phyloP scores from a whole-genome alignment of 2,329 filamentous ascomycete genomes.

The Fusarium lyarnte region DNA sequence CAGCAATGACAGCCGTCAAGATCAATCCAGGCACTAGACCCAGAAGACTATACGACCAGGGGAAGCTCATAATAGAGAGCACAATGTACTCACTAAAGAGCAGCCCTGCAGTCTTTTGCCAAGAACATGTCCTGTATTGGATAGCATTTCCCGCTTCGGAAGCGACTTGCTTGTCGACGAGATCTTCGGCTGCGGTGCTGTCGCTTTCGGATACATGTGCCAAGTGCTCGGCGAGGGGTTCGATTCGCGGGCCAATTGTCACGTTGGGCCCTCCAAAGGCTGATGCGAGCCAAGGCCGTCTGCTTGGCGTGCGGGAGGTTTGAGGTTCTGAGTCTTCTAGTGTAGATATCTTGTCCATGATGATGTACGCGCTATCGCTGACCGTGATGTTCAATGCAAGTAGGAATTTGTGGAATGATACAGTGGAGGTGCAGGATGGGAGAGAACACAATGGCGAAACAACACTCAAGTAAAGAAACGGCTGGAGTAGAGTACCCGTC shows the following conservation, averaged over 20 bases:
- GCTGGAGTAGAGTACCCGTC: neutral
- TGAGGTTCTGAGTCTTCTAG: conserved; percentile 21
- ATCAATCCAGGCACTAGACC: conserved; percentile 87
- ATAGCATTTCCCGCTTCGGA: conserved; percentile 81
- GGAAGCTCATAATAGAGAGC: conserved; percentile 91
- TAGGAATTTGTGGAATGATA: neutral
- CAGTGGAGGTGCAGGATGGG: neutral
- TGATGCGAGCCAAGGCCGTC: conserved; percentile 43
- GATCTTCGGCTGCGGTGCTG: conserved; percentile 55
- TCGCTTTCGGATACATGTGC: conserved; percentile 51
- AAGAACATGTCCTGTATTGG: conserved; percentile 91
- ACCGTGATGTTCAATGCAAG: neutral
- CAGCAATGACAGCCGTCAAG: conserved; percentile 79
- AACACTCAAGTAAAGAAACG: neutral
- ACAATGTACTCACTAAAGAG: conserved; percentile 97
- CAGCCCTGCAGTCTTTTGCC: conserved; percentile 91
- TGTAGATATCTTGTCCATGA: conserved; percentile 5
- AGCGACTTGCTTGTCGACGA: conserved; percentile 72
- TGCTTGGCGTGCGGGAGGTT: conserved; percentile 6
- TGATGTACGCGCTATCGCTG: neutral
- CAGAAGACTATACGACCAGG: conserved; percentile 87
- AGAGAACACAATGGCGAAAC: neutral
- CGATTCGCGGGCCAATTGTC: conserved; percentile 61
- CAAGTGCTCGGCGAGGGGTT: conserved; percentile 53
- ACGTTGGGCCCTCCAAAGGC: conserved; percentile 53